These are phyloP conservation scores for Cercospora sp. DNA, from an alignment of 2,329 filamentous ascomycete species.

Conservation along the genomic window DNA sequence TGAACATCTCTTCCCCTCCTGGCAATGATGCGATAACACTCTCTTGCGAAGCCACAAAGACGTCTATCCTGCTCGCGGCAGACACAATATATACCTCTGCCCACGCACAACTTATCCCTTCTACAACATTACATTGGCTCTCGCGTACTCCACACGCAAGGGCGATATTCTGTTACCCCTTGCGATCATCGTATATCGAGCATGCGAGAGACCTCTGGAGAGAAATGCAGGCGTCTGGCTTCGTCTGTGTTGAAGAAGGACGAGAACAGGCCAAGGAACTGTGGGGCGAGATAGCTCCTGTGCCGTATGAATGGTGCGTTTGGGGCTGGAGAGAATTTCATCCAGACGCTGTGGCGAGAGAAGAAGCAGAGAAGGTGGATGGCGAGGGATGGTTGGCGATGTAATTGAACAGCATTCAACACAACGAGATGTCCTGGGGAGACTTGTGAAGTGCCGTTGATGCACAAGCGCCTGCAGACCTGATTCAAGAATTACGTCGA, in stretches of 20 bases:
- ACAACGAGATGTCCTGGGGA: background rate
- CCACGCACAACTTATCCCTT: slow-evolving; percentile 43
- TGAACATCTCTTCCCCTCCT: background rate
- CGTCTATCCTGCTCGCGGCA: slow-evolving; percentile 45
- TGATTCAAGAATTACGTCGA: background rate
- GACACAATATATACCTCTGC: slow-evolving; percentile 48
- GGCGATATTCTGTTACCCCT: slow-evolving; percentile 44
- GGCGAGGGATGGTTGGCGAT: slow-evolving; percentile 10
- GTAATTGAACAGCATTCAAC: background rate
- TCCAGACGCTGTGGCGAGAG: slow-evolving; percentile 9
- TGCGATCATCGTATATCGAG: slow-evolving; percentile 47
- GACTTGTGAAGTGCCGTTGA: background rate
- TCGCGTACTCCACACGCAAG: slow-evolving; percentile 34
- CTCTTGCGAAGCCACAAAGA: slow-evolving; percentile 27
- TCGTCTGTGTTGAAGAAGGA: slow-evolving; percentile 42
- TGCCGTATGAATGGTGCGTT: slow-evolving; percentile 43
- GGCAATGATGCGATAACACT: slow-evolving; percentile 13
- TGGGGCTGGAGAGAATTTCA: slow-evolving; percentile 41
- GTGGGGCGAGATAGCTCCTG: slow-evolving; percentile 42
- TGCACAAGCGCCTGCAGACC: background rate
- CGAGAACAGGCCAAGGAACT: slow-evolving; percentile 34
- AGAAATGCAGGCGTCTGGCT: slow-evolving; percentile 41
- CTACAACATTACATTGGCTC: slow-evolving; percentile 43
- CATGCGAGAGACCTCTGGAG: slow-evolving; percentile 47
- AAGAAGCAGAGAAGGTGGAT: slow-evolving; percentile 1